Evolutionary conservation across 768 basidiomycete species (phyloP), one percentile per base, ranked within the genome.

Genomic region (Hygrophoropsis aurantiaca): DNA sequence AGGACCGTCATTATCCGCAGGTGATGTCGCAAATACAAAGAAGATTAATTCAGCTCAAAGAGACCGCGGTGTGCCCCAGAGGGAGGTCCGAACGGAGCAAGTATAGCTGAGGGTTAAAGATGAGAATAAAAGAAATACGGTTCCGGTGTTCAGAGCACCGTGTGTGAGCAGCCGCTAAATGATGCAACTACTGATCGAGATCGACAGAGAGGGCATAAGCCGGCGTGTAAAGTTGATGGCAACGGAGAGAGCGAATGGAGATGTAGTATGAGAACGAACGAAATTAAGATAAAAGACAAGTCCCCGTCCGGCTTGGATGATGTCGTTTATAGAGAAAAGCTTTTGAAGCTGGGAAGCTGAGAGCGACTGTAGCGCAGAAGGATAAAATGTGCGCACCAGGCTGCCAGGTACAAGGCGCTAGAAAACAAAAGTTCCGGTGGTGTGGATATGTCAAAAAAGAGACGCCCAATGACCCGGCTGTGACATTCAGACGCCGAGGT

Each of bases 1-100:
- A 19, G 44, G 3, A 42, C 3, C 18, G 44, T 15, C 44, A 45
- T 45, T 20, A 5, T 36, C 39, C 33, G 39, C 21, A 16, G 35
- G 23, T 32, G 60, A 64, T 60, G n/a, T 27, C 7, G 15, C 35
- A 33, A 18, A 27, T 37, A 15, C 16, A 15, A n/a, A 35, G n/a
- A 38, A 25, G 23, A 15, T 33, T 44, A 39, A 27, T 19, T 24
- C n/a, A 34, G 30, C 27, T 11, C 46, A 42, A 32, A 24, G 38
- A 24, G n/a, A 19, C 24, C 5, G 13, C 20, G n/a, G 8, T 4
- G 9, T 15, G 25, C n/a, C 19, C 6, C 18, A 9, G 7, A 41
- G 26, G 39, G 16, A 44, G 9, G 19, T 23, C 36, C 5, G 21
- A 44, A 19, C 20, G n/a, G 15, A 30, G 27, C 13, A 30, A 30